Base-by-base conservation (phyloP, 805 yeast genomes). In the Geotrichum ghanense region DNA sequence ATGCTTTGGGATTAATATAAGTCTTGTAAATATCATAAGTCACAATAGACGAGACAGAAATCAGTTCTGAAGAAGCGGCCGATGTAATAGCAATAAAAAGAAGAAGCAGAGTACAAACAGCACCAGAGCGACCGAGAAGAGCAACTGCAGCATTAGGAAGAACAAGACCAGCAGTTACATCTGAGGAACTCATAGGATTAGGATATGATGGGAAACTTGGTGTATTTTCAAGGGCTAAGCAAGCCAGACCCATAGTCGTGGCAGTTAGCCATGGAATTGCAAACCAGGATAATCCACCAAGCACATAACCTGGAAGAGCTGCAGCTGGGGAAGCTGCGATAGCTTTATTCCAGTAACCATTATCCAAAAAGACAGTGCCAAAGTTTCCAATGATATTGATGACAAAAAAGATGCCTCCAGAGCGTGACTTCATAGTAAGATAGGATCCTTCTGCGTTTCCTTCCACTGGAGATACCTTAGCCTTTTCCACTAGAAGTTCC, bases 81-180 rank as follows among this genome's bases (percentile, higher is more conserved):
- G 94, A 83, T 0, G 96, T 88, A 40, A 83, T 90, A 22, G 96
- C 95, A 89, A 86, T 83, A 64, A 88, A 88, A 9, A 87, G 76
- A 70, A 88, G 66, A 26, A 88, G 62, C 52, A 88, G 71, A 7
- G 88, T 74, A 27, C 89, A 89, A 43, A 78, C 89, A 3, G 94
- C 95, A 51, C 96, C 97, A 56, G 90, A 85, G 52, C 72, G 81
- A 45, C 96, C 96, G 65, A 88, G 70, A 39, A 88, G 66, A 0
- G 95, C 86, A 39, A 78, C 82, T 1, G 95, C 94, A 35, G 95
- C 83, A 51, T 76, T 76, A 6, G 86, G 86, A 4, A 66, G 53
- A 2, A 61, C 62, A 34, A 88, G 69, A 26, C 96, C 97, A n/a
- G 89, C 81, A 51, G 76, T 69, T 24, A 86, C 84, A 59, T 86